Evolutionary conservation across 306 rosid genomes (phyloP).

Genomic region (Canavalia gladiata): DNA sequence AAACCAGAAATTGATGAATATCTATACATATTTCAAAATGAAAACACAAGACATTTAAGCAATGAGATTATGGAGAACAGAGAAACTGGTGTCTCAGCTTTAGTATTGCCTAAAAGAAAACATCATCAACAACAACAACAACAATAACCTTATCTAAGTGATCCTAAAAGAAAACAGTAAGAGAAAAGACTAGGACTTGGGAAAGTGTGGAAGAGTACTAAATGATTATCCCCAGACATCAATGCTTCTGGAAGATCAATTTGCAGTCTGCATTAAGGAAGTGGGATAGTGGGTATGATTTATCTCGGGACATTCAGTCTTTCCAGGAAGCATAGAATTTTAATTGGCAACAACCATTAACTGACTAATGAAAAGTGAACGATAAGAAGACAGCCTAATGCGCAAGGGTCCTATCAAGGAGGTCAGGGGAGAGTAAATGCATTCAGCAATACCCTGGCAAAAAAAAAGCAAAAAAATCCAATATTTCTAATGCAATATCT

Average conservation of each 20-base stretch:
- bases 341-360: not conserved
- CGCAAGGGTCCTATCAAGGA: not conserved
- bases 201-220: slow-evolving; percentile 1
- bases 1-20: slow-evolving; percentile 44
- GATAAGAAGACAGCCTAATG: not conserved
- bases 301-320: not conserved
- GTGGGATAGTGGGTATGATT: not conserved
- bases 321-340: not conserved
- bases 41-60: slow-evolving; percentile 7
- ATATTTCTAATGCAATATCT: not conserved
- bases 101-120: not conserved
- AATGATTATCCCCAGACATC: not conserved
- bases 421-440: not conserved
- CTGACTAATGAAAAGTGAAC: not conserved
- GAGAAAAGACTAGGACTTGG: not conserved
- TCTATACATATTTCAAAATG: not conserved
- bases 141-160: too few species aligned
- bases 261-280: not conserved
- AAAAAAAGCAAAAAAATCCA: not conserved
- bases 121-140: too few species aligned
- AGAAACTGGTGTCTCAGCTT: slow-evolving; percentile 21
- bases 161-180: not conserved
- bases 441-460: too few species aligned
- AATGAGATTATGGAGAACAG: slow-evolving; percentile 17
- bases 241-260: slow-evolving; percentile 29